Percentiles rank a stretch among this genome's conserved stretches.
Conservation (phyloP, 768 basidiomycete genomes). For the Kwoniella sp. region DNA sequence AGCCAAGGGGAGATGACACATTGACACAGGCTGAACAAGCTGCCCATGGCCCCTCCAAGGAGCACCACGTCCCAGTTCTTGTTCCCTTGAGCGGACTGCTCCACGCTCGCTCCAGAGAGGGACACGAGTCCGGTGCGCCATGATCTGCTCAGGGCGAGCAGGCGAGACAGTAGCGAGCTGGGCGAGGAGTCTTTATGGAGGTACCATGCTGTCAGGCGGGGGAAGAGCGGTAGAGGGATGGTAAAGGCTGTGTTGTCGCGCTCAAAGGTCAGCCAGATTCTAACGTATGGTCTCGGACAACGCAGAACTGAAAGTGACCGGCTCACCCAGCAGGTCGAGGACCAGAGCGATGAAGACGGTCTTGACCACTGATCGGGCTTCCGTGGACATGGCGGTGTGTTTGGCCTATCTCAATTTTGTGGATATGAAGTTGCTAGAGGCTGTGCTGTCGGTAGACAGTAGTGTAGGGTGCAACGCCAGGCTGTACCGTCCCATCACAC, state of each 20-base stretch:
- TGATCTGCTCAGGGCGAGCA: slow-evolving; percentile 63
- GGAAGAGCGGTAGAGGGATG: slow-evolving; percentile 91
- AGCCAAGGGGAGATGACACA: slow-evolving; percentile 69
- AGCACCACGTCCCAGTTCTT: slow-evolving; percentile 89
- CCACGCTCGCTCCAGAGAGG: neutral
- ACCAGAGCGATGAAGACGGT: slow-evolving; percentile 87
- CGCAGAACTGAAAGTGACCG: no score
- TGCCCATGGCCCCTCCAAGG: slow-evolving; percentile 88
- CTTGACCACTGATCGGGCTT: slow-evolving; percentile 58
- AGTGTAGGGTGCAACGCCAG: no score
- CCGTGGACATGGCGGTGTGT: neutral
- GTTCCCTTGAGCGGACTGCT: neutral
- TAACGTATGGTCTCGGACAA: neutral
- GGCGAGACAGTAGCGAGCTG: slow-evolving; percentile 66
- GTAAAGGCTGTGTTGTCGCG: slow-evolving; percentile 66
- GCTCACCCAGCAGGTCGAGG: slow-evolving; percentile 73
- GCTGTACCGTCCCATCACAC: no score
- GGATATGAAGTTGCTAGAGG: no score
- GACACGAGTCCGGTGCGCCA: slow-evolving; percentile 59
- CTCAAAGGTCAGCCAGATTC: neutral
- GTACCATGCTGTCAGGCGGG: slow-evolving; percentile 75
- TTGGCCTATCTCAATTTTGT: no score
- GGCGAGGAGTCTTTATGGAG: slow-evolving; percentile 72
- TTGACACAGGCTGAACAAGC: slow-evolving; percentile 49
- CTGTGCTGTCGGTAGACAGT: no score